These are phyloP conservation scores for Curvularia hawaiiensis DNA, from an alignment of 2,329 filamentous ascomycete species.

Conservation along the genomic window DNA sequence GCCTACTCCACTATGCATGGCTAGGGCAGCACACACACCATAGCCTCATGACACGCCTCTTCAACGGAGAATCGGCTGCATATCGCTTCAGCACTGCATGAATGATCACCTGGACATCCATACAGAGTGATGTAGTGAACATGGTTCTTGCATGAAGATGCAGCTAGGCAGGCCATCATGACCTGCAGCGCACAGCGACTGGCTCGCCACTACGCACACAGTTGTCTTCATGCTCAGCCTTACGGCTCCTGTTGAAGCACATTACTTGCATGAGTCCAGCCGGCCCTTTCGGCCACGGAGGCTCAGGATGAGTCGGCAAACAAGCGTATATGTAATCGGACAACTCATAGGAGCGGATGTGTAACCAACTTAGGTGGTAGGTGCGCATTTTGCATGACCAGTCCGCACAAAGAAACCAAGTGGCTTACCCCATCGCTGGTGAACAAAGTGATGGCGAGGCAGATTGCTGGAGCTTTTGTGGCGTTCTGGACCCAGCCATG, in stretches of 20 bases:
- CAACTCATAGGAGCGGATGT: slow-evolving; percentile 15
- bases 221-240: slow-evolving; percentile 14
- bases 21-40: slow-evolving; percentile 9
- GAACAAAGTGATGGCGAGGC: background rate
- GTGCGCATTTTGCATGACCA: slow-evolving; percentile 1
- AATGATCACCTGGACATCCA: slow-evolving; percentile 12
- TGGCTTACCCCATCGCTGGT: slow-evolving; percentile 4
- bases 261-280: slow-evolving; percentile 10
- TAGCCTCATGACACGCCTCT: slow-evolving; percentile 19
- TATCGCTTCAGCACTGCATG: slow-evolving; percentile 13
- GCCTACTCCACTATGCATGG: slow-evolving; percentile 16
- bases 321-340: slow-evolving; percentile 1
- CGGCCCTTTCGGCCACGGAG: slow-evolving; percentile 6
- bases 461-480: slow-evolving; percentile 5
- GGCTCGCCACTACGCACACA: slow-evolving; percentile 10
- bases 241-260: slow-evolving; percentile 5
- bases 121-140: slow-evolving; percentile 8
- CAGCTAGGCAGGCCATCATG: slow-evolving; percentile 14
- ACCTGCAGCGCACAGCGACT: slow-evolving; percentile 6
- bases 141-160: slow-evolving; percentile 17
- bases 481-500: slow-evolving; percentile 9
- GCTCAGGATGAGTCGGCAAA: slow-evolving; percentile 4
- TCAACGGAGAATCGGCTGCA: slow-evolving; percentile 12
- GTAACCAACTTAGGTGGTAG: slow-evolving; percentile 4
- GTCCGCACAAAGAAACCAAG: slow-evolving; percentile 3